Evolutionary conservation across 1,284 basidiomycete species (phyloP), one percentile per base, ranked within the genome.

Genomic region (Sporisorium graminicola): DNA sequence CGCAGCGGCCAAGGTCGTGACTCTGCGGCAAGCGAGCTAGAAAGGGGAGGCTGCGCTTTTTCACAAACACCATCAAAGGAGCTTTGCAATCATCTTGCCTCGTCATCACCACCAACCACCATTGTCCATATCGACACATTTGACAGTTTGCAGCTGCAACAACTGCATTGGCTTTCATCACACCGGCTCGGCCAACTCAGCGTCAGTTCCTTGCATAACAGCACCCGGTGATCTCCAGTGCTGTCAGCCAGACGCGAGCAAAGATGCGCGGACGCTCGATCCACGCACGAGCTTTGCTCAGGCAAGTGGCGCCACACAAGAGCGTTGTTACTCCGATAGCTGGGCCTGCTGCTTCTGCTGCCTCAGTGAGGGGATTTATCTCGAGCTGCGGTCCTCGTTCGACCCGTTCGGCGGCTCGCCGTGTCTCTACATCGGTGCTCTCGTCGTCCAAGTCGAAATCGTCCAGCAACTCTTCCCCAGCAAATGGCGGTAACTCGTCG

Each of bases 251-350:
- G 61, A 53, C 49, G 50, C 35, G 33, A 52, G 50, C 40, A 52
- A 62, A 61, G 57, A 75, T 75, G 73, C 73, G 73, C 50, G 73
- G 67, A 24, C 73, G 73, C 44, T 75, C 73, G 13, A 70, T 75
- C 52, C 64, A 75, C 49, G 73, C 73, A 24, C 63, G 73, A n/a
- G 59, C 73, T 8, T 14, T 75, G 64, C 60, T 70, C 47, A 58
- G 73, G 57, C 72, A 74, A 51, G 42, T 55, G 24, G 57, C 57
- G 12, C 16, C 60, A 12, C 64, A 62, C 14, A 65, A 57, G 35
- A 58, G 53, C 47, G 59, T 43, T 20, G 57, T 60, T 27, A 40
- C 58, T 33, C 58, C 72, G 33, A 65, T 74, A 61, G 58, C 66
- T 8, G 37, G 49, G 2, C 61, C 65, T n/a, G 63, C 70, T 10